These are phyloP conservation scores for Chenopodium album DNA, from an alignment of 148 eudicot genomes.

Conservation along the genomic window DNA sequence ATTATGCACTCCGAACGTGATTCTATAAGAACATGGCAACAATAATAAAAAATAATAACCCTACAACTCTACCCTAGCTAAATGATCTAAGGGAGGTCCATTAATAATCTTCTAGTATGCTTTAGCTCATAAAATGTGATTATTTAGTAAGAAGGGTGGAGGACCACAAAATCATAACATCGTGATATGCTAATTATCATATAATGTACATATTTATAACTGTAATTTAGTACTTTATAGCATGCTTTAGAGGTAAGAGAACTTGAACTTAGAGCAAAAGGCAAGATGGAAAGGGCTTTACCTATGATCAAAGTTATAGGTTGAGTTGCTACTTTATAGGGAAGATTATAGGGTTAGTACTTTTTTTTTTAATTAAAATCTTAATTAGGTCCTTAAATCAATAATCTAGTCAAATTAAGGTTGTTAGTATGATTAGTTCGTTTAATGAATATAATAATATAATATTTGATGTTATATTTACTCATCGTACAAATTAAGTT, in stretches of 20 bases:
- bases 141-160: background rate
- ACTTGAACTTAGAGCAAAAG: conserved; percentile 39
- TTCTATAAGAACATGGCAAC: background rate
- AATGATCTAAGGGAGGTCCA: conserved; percentile 16
- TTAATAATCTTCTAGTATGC: conserved; percentile 10
- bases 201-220: conserved; percentile 30
- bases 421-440: background rate
- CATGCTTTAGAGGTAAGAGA: conserved; percentile 27
- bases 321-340: conserved; percentile 29
- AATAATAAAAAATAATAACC: background rate
- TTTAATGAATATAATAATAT: background rate
- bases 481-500: background rate
- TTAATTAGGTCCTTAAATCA: background rate
- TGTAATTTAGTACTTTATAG: conserved; percentile 22
- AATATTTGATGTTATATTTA: background rate
- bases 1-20: background rate
- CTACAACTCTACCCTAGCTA: background rate
- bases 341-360: conserved; percentile 3
- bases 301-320: conserved; percentile 28
- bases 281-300: conserved; percentile 8
- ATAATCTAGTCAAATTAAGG: conserved; percentile 25
- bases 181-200: conserved; percentile 42
- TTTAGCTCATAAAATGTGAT: background rate
- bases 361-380: background rate
- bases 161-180: conserved; percentile 39